Percentiles rank a stretch among this genome's conserved stretches.
Evolutionary conservation across 768 basidiomycete genomes (phyloP).

Genomic region (Mycena vitilis): DNA sequence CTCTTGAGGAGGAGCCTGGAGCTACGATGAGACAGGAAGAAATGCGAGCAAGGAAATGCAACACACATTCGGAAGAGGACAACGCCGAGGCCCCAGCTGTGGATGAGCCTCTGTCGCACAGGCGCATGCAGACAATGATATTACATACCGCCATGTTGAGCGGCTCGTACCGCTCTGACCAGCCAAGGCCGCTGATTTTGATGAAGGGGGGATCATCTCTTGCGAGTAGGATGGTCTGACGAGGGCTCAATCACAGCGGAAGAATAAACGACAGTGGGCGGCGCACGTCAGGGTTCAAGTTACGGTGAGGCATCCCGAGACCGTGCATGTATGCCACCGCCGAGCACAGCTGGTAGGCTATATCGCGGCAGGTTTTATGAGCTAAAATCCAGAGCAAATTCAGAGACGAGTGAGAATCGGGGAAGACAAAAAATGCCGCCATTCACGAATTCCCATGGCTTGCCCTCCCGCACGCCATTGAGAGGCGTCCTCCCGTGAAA

Average conservation of each 20-base stretch:
- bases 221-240: conserved; percentile 6
- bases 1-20: neutral
- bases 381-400: neutral
- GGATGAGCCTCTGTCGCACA: too few species aligned
- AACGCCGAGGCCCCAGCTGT: conserved; percentile 15
- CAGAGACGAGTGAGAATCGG: neutral
- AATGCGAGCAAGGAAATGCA: neutral
- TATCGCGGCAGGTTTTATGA: neutral
- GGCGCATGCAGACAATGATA: too few species aligned
- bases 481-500: neutral
- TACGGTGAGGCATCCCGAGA: conserved; percentile 3
- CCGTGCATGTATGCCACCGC: conserved; percentile 17
- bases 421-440: neutral
- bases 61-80: conserved; percentile 12
- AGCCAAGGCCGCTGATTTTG: conserved; percentile 5
- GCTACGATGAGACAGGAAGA: neutral
- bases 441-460: neutral
- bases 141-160: neutral
- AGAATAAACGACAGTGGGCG: neutral
- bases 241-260: neutral
- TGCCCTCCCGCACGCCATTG: neutral
- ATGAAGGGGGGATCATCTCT: neutral
- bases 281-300: conserved; percentile 10
- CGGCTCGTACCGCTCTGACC: neutral
- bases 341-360: conserved; percentile 8